A percentile compares a stretch with the other conserved stretches of the same genome.
phyloP scores from a whole-genome alignment of 192 early-diverging fungal genomes.

The Coemansia sp. region DNA sequence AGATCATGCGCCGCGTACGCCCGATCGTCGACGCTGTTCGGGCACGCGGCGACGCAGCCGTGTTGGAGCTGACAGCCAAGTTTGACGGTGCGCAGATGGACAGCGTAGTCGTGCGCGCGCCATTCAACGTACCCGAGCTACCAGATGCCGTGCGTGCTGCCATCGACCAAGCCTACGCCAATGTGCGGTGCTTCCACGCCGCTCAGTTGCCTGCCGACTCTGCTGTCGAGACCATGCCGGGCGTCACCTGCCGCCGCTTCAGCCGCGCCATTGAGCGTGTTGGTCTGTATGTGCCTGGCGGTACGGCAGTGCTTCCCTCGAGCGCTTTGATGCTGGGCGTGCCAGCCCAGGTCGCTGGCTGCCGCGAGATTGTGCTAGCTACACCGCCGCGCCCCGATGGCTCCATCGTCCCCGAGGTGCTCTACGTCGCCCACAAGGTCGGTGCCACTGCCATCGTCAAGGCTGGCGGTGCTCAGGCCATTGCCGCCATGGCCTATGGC shows the following conservation, averaged over 20 bases:
- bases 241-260: slow-evolving; percentile 93
- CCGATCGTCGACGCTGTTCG: slow-evolving; percentile 91
- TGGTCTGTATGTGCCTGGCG: slow-evolving; percentile 98
- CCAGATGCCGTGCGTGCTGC: slow-evolving; percentile 70
- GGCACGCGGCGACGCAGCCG: slow-evolving; percentile 79
- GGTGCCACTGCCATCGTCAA: slow-evolving; percentile 89
- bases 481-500: slow-evolving; percentile 99
- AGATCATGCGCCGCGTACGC: slow-evolving; percentile 83
- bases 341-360: slow-evolving; percentile 96
- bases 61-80: slow-evolving; percentile 83
- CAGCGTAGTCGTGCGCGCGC: slow-evolving; percentile 75
- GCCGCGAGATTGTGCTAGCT: slow-evolving; percentile 93
- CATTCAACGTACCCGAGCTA: slow-evolving; percentile 71
- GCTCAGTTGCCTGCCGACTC: slow-evolving; percentile 79
- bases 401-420: slow-evolving; percentile 89
- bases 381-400: slow-evolving; percentile 94
- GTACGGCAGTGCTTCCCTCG: slow-evolving; percentile 95
- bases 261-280: slow-evolving; percentile 93
- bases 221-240: slow-evolving; percentile 96
- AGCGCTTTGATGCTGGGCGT: slow-evolving; percentile 96
- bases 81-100: slow-evolving; percentile 87
- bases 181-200: slow-evolving; percentile 90
- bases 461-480: slow-evolving; percentile 98
- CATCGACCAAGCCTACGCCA: slow-evolving; percentile 95
- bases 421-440: slow-evolving; percentile 98